A percentile compares a stretch with the other conserved stretches of the same genome.
Conservation (phyloP, 1,284 basidiomycete species). For the Tilletia indica region DNA sequence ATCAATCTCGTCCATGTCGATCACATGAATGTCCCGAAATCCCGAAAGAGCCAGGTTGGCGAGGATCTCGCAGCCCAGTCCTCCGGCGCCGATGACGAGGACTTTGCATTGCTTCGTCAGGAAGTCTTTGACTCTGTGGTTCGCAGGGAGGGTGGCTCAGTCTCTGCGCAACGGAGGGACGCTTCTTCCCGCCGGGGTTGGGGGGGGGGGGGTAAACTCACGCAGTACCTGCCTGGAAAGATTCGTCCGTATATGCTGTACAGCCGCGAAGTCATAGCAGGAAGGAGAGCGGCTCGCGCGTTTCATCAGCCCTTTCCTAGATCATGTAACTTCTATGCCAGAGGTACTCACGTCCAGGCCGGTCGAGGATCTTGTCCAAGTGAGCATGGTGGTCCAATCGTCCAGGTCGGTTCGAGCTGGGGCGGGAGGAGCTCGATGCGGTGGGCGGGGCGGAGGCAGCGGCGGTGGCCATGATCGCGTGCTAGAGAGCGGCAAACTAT, state of each 20-base stretch:
- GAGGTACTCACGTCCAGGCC: constrained; percentile 62
- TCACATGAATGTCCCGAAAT: constrained; percentile 97
- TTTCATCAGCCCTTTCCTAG: not conserved
- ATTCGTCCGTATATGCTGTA: constrained; percentile 36
- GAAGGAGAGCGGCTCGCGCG: not conserved
- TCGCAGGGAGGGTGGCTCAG: not conserved
- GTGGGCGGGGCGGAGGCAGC: too few species aligned
- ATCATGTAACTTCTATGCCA: not conserved
- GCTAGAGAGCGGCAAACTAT: too few species aligned
- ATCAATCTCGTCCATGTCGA: constrained; percentile 99
- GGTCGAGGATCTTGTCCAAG: constrained; percentile 69
- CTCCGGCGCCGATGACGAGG: constrained; percentile 74
- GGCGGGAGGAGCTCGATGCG: not conserved
- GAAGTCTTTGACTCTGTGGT: constrained; percentile 72
- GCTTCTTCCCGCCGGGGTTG: not conserved
- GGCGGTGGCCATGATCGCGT: too few species aligned
- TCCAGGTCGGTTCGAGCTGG: not conserved
- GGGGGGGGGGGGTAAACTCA: not conserved
- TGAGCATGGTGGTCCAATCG: constrained; percentile 29
- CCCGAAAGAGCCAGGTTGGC: constrained; percentile 64
- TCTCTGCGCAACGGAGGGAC: not conserved
- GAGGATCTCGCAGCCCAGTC: constrained; percentile 55
- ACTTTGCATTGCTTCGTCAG: constrained; percentile 82
- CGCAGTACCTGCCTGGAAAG: constrained; percentile 35
- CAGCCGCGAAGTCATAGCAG: too few species aligned